phyloP scores from a whole-genome alignment of 2,329 filamentous ascomycete species.

The Clarireedia sp. region DNA sequence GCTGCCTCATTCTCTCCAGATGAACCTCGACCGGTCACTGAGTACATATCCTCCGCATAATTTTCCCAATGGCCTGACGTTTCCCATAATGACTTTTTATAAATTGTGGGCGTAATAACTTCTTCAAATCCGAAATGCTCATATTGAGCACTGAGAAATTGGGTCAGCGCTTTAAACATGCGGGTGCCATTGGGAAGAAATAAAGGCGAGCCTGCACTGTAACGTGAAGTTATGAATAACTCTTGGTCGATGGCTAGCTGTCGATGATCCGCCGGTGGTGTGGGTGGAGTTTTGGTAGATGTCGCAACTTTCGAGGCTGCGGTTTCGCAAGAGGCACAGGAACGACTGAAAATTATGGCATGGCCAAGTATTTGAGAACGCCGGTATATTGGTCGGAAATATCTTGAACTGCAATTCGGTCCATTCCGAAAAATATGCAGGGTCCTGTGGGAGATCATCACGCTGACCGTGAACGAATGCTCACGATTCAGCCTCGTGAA shows the following conservation, averaged over 20 bases:
- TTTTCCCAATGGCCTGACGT: conserved; percentile 82
- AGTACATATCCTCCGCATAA: conserved; percentile 89
- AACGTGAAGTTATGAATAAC: conserved; percentile 70
- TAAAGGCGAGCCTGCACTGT: conserved; percentile 79
- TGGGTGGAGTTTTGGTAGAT: conserved; percentile 9
- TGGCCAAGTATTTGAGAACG: background rate
- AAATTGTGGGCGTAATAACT: conserved; percentile 83
- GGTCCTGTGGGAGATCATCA: conserved; percentile 28
- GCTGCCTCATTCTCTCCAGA: conserved; percentile 29
- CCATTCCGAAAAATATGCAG: conserved; percentile 17
- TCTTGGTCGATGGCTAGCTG: conserved; percentile 57
- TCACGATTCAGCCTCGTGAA: background rate
- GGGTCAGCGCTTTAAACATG: conserved; percentile 75
- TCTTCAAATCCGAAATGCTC: conserved; percentile 79
- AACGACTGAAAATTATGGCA: conserved; percentile 20
- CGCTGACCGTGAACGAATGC: conserved; percentile 7
- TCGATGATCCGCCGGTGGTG: conserved; percentile 44
- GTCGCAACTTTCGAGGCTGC: conserved; percentile 2
- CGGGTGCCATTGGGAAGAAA: conserved; percentile 75
- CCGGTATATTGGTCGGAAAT: conserved; percentile 10
- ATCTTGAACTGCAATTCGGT: background rate
- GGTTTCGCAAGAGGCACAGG: conserved; percentile 27
- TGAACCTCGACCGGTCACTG: conserved; percentile 49
- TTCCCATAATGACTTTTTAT: conserved; percentile 81
- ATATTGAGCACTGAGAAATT: conserved; percentile 78